Evolutionary conservation across 1,139 yeast species (phyloP).

Genomic region (Suhomyces bribrorum): DNA sequence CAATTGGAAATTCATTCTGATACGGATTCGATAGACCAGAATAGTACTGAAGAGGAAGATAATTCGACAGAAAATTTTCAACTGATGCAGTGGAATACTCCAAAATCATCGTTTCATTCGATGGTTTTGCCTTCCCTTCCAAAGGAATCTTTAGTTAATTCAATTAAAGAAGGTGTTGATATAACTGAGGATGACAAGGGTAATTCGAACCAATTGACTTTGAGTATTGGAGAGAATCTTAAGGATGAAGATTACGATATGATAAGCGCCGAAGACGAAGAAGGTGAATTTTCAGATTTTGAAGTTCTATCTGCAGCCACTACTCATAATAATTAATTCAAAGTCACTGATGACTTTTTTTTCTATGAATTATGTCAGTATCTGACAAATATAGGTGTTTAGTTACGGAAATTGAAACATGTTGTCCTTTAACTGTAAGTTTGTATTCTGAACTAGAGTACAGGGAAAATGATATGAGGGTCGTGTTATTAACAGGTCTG

Average conservation of each 20-base stretch:
- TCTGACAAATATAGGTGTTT: background rate
- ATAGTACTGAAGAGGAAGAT: background rate
- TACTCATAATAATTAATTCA: background rate
- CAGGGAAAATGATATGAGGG: background rate
- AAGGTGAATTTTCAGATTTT: slow-evolving; percentile 37
- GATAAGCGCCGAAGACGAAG: slow-evolving; percentile 32
- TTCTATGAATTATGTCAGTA: background rate
- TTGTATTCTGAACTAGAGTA: background rate
- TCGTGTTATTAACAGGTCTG: background rate
- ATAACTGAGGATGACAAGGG: slow-evolving; percentile 16
- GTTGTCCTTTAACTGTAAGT: no score
- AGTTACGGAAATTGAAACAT: no score
- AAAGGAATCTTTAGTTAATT: slow-evolving; percentile 23
- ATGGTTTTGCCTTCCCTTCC: slow-evolving; percentile 41
- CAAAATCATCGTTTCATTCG: slow-evolving; percentile 28
- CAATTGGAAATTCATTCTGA: background rate
- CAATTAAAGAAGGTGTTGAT: slow-evolving; percentile 23
- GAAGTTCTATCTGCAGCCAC: slow-evolving; percentile 39
- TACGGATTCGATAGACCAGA: slow-evolving; percentile 2
- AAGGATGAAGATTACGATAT: slow-evolving; percentile 36
- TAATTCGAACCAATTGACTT: background rate
- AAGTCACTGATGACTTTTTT: no score
- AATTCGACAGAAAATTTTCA: background rate
- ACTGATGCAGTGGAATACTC: background rate
- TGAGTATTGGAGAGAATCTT: slow-evolving; percentile 1